A percentile compares a stretch with the other conserved stretches of the same genome.
Evolutionary conservation across 1,284 basidiomycete species (phyloP).

Genomic region (Stygiomarasmius scandens): DNA sequence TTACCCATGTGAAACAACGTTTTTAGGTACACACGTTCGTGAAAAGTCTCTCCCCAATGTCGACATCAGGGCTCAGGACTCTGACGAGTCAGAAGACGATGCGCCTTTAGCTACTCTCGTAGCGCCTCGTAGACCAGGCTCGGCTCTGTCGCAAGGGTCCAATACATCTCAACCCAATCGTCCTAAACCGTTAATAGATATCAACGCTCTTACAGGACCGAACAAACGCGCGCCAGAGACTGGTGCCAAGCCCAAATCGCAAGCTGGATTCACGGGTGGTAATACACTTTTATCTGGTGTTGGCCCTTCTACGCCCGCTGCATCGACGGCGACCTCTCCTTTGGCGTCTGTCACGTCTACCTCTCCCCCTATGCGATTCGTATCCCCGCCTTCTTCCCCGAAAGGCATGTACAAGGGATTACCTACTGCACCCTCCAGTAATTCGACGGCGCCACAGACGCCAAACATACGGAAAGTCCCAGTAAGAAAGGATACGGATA

Average conservation of each 20-base stretch:
- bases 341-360: slow-evolving; percentile 24
- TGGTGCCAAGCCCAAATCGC: slow-evolving; percentile 22
- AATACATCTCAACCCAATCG: slow-evolving; percentile 10
- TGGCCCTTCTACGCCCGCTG: slow-evolving; percentile 18
- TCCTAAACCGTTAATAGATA: slow-evolving; percentile 43
- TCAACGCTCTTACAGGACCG: slow-evolving; percentile 39
- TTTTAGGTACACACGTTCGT: background rate
- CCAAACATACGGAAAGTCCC: slow-evolving; percentile 12
- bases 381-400: slow-evolving; percentile 22
- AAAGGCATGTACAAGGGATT: background rate
- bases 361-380: slow-evolving; percentile 41
- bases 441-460: slow-evolving; percentile 10
- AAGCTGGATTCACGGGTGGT: slow-evolving; percentile 42
- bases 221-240: slow-evolving; percentile 26
- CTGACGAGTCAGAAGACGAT: slow-evolving; percentile 43
- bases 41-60: background rate
- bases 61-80: slow-evolving; percentile 17
- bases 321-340: slow-evolving; percentile 2
- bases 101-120: slow-evolving; percentile 48
- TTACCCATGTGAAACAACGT: background rate
- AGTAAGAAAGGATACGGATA: slow-evolving; percentile 27
- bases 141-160: slow-evolving; percentile 35
- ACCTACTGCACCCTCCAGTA: background rate
- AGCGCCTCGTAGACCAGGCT: slow-evolving; percentile 42
- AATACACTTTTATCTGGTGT: slow-evolving; percentile 33